Percentiles rank a stretch among this genome's conserved stretches.
These are phyloP conservation scores for Colletotrichum sp. DNA, from an alignment of 2,329 filamentous ascomycete species.

Conservation along the genomic window DNA sequence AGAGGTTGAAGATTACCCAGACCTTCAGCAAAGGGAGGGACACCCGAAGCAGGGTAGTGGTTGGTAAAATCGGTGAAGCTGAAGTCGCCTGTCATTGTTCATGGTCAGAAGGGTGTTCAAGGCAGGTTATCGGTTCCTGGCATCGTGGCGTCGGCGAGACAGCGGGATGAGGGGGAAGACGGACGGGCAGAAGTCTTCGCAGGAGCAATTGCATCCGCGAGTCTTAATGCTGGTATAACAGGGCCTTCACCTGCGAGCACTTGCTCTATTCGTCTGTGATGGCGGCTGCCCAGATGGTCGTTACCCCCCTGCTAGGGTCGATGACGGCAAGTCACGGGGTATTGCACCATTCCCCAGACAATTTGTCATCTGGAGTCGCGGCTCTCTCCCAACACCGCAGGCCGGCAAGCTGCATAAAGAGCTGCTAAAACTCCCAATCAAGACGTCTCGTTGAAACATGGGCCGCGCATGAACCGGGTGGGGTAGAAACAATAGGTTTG, in stretches of 20 bases:
- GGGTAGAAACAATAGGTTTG: constrained; percentile 8
- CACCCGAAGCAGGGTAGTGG: constrained; percentile 40
- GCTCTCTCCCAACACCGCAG: constrained; percentile 24
- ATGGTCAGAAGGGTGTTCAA: constrained; percentile 24
- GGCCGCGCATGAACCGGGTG: constrained; percentile 18
- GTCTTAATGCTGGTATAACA: constrained; percentile 12
- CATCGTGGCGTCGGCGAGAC: constrained; percentile 20
- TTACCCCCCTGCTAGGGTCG: constrained; percentile 22
- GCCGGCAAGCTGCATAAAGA: constrained; percentile 20
- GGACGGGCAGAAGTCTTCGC: constrained; percentile 8
- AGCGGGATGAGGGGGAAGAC: constrained; percentile 9
- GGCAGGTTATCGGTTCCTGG: constrained; percentile 19
- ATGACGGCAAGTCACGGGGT: constrained; percentile 57
- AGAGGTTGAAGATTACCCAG: constrained; percentile 51
- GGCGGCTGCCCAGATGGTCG: constrained; percentile 17
- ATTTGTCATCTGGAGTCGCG: constrained; percentile 42
- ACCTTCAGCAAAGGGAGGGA: constrained; percentile 41
- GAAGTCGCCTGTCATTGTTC: constrained; percentile 61
- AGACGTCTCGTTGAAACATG: constrained; percentile 18
- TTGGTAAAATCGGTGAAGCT: constrained; percentile 60
- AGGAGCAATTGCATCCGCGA: constrained; percentile 9
- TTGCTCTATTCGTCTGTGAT: constrained; percentile 16
- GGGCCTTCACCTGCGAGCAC: constrained; percentile 7
- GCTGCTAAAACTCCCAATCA: constrained; percentile 33
- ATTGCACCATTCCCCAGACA: constrained; percentile 60